Conservation (phyloP, 306 rosid species). For the Fagus crenata region DNA sequence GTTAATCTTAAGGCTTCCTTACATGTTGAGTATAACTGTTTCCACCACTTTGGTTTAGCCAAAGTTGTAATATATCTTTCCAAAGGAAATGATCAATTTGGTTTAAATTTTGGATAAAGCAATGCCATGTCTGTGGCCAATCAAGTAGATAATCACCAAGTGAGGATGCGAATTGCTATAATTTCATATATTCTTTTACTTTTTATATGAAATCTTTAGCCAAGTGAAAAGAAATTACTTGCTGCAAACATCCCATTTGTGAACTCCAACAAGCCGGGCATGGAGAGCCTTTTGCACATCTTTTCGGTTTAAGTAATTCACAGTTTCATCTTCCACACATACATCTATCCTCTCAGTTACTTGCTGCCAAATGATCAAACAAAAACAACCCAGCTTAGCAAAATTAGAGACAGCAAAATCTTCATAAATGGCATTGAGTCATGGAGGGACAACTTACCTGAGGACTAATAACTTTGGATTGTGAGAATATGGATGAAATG, state of each 20-base stretch:
- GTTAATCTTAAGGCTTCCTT: no score
- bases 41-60: no score
- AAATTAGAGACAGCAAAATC: no score
- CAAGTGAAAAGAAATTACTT: slow-evolving; percentile 44
- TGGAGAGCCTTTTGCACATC: slow-evolving; percentile 81
- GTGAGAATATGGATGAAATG: slow-evolving; percentile 52
- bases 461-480: slow-evolving; percentile 46
- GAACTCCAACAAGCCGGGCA: slow-evolving; percentile 76
- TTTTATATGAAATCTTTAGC: neutral
- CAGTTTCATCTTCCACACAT: slow-evolving; percentile 88
- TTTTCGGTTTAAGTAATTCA: slow-evolving; percentile 69
- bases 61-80: no score
- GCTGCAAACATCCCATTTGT: slow-evolving; percentile 89
- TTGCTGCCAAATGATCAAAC: slow-evolving; percentile 48
- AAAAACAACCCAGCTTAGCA: neutral
- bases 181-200: no score
- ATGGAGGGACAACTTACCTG: slow-evolving; percentile 30
- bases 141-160: no score
- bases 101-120: no score
- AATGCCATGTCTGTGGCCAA: no score
- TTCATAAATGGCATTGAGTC: neutral
- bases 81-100: no score
- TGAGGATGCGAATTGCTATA: neutral
- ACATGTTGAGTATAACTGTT: no score
- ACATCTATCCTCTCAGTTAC: slow-evolving; percentile 70